phyloP scores from a whole-genome alignment of 2,329 filamentous ascomycete species.

The Apiospora sp. region DNA sequence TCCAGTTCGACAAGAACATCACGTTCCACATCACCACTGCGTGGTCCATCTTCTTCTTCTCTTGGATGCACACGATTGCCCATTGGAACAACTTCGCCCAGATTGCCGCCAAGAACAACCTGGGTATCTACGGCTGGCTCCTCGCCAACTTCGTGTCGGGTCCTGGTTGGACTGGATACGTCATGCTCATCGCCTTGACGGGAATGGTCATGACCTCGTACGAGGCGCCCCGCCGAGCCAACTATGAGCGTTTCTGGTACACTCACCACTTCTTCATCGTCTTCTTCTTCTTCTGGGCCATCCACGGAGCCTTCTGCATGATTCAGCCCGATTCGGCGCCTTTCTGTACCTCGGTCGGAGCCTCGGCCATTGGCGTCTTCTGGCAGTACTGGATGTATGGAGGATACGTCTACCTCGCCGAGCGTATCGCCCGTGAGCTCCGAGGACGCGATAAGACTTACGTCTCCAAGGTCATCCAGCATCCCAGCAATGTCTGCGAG shows the following conservation, averaged over 20 bases:
- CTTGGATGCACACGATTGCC: slow-evolving; percentile 84
- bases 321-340: slow-evolving; percentile 84
- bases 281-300: slow-evolving; percentile 92
- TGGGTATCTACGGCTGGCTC: slow-evolving; percentile 81
- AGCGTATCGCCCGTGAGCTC: slow-evolving; percentile 79
- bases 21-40: slow-evolving; percentile 86
- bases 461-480: slow-evolving; percentile 88
- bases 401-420: slow-evolving; percentile 81
- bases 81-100: slow-evolving; percentile 89
- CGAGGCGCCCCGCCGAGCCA: slow-evolving; percentile 79
- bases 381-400: slow-evolving; percentile 92
- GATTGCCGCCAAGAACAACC: slow-evolving; percentile 75
- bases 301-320: slow-evolving; percentile 91
- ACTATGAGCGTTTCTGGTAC: slow-evolving; percentile 92
- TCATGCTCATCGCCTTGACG: slow-evolving; percentile 82
- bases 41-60: slow-evolving; percentile 90
- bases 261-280: slow-evolving; percentile 87
- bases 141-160: slow-evolving; percentile 80
- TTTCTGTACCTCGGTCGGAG: slow-evolving; percentile 75
- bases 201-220: slow-evolving; percentile 80
- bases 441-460: slow-evolving; percentile 84
- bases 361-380: slow-evolving; percentile 76
- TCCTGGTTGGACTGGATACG: slow-evolving; percentile 85
- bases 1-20: slow-evolving; percentile 90
- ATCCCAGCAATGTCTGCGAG: slow-evolving; percentile 87